A percentile compares a stretch with the other conserved stretches of the same genome.
Evolutionary conservation across 805 yeast species (phyloP).

Genomic region (Teunomyces lycoperdinae): DNA sequence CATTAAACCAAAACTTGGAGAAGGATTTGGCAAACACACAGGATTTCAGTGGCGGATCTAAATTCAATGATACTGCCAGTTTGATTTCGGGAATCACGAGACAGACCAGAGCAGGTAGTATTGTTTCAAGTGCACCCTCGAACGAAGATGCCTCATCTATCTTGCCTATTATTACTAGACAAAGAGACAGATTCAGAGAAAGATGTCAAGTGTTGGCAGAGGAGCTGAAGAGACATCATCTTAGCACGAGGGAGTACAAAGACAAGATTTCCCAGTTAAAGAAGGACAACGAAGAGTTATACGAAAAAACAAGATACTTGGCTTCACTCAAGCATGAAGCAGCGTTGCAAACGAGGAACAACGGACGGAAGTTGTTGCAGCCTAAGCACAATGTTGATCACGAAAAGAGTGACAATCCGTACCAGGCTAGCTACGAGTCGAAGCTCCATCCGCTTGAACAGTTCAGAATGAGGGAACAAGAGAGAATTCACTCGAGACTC

Average conservation of each 20-base stretch:
- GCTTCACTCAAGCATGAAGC: conserved; percentile 45
- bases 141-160: conserved; percentile 46
- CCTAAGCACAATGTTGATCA: conserved; percentile 42
- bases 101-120: conserved; percentile 22
- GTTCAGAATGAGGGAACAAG: conserved; percentile 74
- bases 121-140: conserved; percentile 7
- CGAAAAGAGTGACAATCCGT: conserved; percentile 48
- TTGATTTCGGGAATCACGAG: conserved; percentile 59
- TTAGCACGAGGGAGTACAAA: conserved; percentile 56
- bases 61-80: conserved; percentile 61
- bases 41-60: conserved; percentile 35
- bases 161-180: conserved; percentile 86
- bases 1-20: conserved; percentile 64
- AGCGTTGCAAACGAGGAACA: conserved; percentile 7
- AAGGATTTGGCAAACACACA: conserved; percentile 65
- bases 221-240: conserved; percentile 60
- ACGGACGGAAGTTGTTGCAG: conserved; percentile 17
- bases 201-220: conserved; percentile 81
- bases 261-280: conserved; percentile 63
- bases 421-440: conserved; percentile 66
- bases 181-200: conserved; percentile 89
- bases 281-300: conserved; percentile 72
- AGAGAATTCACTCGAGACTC: conserved; percentile 66
- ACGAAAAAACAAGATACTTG: conserved; percentile 71
- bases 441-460: conserved; percentile 80